Base-by-base conservation (phyloP, 2,329 filamentous ascomycete species). In the Cadophora malorum region DNA sequence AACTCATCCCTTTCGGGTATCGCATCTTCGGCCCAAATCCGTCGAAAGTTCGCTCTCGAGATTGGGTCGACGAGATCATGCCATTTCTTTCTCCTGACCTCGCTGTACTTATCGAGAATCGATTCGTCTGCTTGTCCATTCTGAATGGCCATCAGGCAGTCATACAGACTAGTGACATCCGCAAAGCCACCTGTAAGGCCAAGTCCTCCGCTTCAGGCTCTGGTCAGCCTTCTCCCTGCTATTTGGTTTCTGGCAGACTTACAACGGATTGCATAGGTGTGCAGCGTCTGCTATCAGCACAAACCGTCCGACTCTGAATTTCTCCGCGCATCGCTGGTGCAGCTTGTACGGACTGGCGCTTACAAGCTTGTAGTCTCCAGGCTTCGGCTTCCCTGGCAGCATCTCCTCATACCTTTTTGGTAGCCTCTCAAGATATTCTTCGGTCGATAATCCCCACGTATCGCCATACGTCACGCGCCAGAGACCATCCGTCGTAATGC, bases 401-500 rank as follows among this genome's bases (percentile, higher is more conserved):
- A 90, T 86, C 33, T 81, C 76, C 69, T 85, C 81, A 72, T 85
- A 90, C 67, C 86, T 87, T 70, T 77, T 77, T 0, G 85, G 82
- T 70, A 87, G 86, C 5, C 86, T 82, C 38, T 80, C 79, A 28
- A 81, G 76, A 64, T 88, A 81, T 74, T 90, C 81, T 12, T 88
- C 86, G 47, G 76, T 79, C 0, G 82, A 83, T 10, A 90, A 80
- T 1, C 83, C 84, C 0, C 82, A 79, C 0, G 78, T 78, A 69
- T 90, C 88, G 63, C 87, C 87, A 73, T 90, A 90, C 0, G 88
- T 88, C 38, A 90, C 84, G n/a, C 88, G 84, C 79, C 88, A 90
- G 12, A 90, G 77, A 0, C 86, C 86, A 66, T 89, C 86, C 1
- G 79, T 79, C 0, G 83, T 86, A 68, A 90, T 86, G 50, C 81